Conservation (phyloP, 805 yeast genomes). For the Wickerhamomyces queroliae region DNA sequence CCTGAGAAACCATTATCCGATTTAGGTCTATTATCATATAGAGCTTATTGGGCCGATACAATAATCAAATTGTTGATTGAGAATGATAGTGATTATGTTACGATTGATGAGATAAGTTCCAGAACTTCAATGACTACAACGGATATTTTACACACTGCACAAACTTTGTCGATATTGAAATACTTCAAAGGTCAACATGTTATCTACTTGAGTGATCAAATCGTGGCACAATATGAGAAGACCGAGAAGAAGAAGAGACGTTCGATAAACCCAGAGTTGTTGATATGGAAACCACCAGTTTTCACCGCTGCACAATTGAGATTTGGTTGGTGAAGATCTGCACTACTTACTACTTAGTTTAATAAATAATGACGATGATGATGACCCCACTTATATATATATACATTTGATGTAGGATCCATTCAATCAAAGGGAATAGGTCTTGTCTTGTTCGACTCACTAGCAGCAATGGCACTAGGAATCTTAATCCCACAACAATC, state of each 20-base stretch:
- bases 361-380: background rate
- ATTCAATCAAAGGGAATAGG: conserved; percentile 64
- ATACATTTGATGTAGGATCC: background rate
- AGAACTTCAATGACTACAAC: conserved; percentile 93
- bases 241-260: conserved; percentile 63
- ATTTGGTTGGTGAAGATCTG: conserved; percentile 73
- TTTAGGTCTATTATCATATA: conserved; percentile 84
- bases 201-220: conserved; percentile 79
- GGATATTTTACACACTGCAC: conserved; percentile 89
- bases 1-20: conserved; percentile 98
- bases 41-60: conserved; percentile 96
- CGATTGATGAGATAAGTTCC: conserved; percentile 86
- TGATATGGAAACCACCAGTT: conserved; percentile 93
- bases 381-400: background rate
- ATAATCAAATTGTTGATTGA: conserved; percentile 63
- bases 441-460: conserved; percentile 40
- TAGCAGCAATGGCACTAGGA: conserved; percentile 94
- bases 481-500: conserved; percentile 97
- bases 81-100: conserved; percentile 49
- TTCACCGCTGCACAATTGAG: conserved; percentile 91
- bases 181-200: conserved; percentile 95
- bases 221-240: conserved; percentile 69
- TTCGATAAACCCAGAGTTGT: conserved; percentile 61
- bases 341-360: background rate
- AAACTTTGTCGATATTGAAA: conserved; percentile 81